A percentile compares a stretch with the other conserved stretches of the same genome.
These are phyloP conservation scores for Wickerhamiella galacta DNA, from an alignment of 805 yeast species.

Conservation along the genomic window DNA sequence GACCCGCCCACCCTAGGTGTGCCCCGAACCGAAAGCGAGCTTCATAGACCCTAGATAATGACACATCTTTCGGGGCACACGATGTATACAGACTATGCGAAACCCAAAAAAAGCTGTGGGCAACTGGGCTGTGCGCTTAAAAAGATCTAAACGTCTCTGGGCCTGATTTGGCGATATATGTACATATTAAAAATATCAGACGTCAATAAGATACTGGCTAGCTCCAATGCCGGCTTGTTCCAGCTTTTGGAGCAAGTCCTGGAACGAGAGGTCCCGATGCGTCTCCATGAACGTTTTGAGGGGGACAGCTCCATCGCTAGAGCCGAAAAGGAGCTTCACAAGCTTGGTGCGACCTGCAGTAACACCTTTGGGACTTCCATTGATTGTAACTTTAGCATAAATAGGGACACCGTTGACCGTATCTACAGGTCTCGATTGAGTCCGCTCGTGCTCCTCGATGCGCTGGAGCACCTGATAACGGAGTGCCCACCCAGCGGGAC, in stretches of 20 bases:
- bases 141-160: no score
- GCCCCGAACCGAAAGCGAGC: no score
- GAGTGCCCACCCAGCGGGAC: slow-evolving; percentile 82
- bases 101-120: no score
- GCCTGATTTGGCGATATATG: neutral
- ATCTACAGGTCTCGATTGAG: slow-evolving; percentile 25
- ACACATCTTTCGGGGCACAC: no score
- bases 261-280: slow-evolving; percentile 30
- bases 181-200: neutral
- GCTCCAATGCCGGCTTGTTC: slow-evolving; percentile 25
- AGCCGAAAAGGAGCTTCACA: slow-evolving; percentile 22
- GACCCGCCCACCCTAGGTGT: no score
- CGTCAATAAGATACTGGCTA: neutral
- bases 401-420: slow-evolving; percentile 26
- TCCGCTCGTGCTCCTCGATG: slow-evolving; percentile 26
- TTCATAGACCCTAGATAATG: no score
- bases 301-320: slow-evolving; percentile 8
- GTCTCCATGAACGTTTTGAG: slow-evolving; percentile 32
- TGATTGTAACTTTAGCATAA: slow-evolving; percentile 29
- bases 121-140: no score
- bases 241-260: slow-evolving; percentile 34
- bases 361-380: slow-evolving; percentile 24
- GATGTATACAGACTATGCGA: no score
- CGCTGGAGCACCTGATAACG: slow-evolving; percentile 52
- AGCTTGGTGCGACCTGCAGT: slow-evolving; percentile 51